phyloP scores from a whole-genome alignment of 352 stramenopile genomes.

The Globisporangium takayamanum region DNA sequence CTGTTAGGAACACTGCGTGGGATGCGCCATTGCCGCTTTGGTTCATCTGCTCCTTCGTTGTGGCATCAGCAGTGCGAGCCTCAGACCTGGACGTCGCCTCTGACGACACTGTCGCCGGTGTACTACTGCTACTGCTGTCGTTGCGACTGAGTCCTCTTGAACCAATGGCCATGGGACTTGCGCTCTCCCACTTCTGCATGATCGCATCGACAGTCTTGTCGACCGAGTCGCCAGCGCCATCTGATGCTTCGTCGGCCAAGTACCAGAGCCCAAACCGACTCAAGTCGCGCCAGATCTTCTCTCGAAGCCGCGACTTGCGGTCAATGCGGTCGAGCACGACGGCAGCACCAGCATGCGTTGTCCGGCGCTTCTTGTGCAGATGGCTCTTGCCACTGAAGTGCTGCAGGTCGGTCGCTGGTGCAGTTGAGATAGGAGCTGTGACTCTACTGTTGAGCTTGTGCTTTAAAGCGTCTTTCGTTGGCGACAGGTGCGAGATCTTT shows the following conservation, averaged over 20 bases:
- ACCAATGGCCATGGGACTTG: background rate
- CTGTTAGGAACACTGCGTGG: slow-evolving; percentile 15
- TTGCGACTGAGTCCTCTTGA: background rate
- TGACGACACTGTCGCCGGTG: background rate
- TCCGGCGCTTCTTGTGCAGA: slow-evolving; percentile 17
- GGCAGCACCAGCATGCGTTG: slow-evolving; percentile 20
- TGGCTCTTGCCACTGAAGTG: slow-evolving; percentile 16
- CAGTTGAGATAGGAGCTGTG: background rate
- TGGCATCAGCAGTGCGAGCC: no score
- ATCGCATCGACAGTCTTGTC: slow-evolving; percentile 46
- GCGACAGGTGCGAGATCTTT: slow-evolving; percentile 43
- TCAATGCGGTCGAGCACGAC: slow-evolving; percentile 31
- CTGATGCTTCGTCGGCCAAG: slow-evolving; percentile 7
- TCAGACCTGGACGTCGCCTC: no score
- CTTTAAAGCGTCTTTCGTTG: slow-evolving; percentile 5
- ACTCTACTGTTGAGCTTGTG: slow-evolving; percentile 1
- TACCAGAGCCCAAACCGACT: slow-evolving; percentile 53
- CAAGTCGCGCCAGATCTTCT: slow-evolving; percentile 58
- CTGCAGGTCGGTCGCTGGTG: background rate
- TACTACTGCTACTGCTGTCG: background rate
- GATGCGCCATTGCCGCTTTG: background rate
- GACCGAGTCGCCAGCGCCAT: slow-evolving; percentile 38
- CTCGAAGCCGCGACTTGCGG: slow-evolving; percentile 22
- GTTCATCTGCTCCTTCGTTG: background rate
- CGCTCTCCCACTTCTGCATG: slow-evolving; percentile 40